Conservation (phyloP, 495 filamentous ascomycete species). For the Aspergillus hancockii region DNA sequence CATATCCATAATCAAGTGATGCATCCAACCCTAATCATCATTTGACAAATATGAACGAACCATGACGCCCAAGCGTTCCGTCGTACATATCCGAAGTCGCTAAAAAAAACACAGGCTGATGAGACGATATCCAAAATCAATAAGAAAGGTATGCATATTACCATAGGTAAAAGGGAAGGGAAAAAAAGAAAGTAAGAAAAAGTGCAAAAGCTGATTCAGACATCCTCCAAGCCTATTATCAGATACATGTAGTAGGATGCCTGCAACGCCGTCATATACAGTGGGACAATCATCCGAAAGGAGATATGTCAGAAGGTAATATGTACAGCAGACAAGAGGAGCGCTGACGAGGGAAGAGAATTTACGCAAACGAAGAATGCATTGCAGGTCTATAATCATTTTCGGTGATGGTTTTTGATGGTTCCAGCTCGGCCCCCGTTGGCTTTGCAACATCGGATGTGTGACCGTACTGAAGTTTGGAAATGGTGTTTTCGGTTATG, state of each 20-base stretch:
- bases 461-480: background rate
- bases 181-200: background rate
- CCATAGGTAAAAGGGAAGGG: background rate
- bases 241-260: background rate
- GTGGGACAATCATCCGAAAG: background rate
- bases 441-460: background rate
- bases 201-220: background rate
- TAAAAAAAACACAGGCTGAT: background rate
- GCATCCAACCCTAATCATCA: constrained; percentile 7
- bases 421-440: background rate
- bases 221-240: background rate
- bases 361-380: constrained; percentile 3
- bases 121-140: background rate
- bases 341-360: background rate
- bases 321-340: constrained; percentile 1
- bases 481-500: background rate
- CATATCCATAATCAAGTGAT: background rate
- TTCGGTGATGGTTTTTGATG: constrained; percentile 10
- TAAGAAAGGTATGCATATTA: background rate
- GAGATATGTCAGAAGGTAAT: constrained; percentile 4
- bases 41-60: constrained; percentile 2
- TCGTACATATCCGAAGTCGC: constrained; percentile 7
- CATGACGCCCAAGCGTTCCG: constrained; percentile 15
- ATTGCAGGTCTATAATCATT: constrained; percentile 5
- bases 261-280: constrained; percentile 5